These are phyloP conservation scores for Anacardium occidentale DNA, from an alignment of 345 rosid species.

Conservation along the genomic window DNA sequence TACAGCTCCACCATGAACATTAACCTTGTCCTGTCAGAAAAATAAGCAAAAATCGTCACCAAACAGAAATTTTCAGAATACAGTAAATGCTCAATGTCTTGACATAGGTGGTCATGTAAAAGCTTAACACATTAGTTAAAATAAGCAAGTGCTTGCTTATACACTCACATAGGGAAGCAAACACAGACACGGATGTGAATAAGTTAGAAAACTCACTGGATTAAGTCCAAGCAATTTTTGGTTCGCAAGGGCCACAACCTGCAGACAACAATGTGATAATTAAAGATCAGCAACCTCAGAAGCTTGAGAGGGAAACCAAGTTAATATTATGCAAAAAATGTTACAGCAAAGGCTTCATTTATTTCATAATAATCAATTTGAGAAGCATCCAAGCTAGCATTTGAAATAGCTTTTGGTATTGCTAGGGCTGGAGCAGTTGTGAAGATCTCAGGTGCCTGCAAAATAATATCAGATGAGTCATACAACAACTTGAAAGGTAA, in stretches of 20 bases:
- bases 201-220: conserved; percentile 54
- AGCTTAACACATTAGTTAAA: background rate
- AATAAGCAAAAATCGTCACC: conserved; percentile 11
- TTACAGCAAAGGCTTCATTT: conserved; percentile 97
- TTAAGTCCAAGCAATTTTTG: conserved; percentile 72
- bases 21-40: conserved; percentile 68
- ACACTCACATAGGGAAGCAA: background rate
- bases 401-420: conserved; percentile 83
- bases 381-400: conserved; percentile 80
- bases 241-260: conserved; percentile 97
- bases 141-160: background rate
- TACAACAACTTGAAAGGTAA: background rate
- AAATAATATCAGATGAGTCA: conserved; percentile 21
- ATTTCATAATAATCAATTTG: conserved; percentile 90
- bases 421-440: conserved; percentile 97
- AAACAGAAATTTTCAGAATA: background rate
- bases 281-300: conserved; percentile 6
- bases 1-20: conserved; percentile 96
- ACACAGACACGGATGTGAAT: background rate
- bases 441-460: conserved; percentile 91
- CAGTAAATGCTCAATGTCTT: background rate
- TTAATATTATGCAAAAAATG: conserved; percentile 17
- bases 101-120: background rate
- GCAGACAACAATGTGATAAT: conserved; percentile 17
- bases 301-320: background rate